Conservation (phyloP, 2,329 filamentous ascomycete species). For the Fusarium torulosum region DNA sequence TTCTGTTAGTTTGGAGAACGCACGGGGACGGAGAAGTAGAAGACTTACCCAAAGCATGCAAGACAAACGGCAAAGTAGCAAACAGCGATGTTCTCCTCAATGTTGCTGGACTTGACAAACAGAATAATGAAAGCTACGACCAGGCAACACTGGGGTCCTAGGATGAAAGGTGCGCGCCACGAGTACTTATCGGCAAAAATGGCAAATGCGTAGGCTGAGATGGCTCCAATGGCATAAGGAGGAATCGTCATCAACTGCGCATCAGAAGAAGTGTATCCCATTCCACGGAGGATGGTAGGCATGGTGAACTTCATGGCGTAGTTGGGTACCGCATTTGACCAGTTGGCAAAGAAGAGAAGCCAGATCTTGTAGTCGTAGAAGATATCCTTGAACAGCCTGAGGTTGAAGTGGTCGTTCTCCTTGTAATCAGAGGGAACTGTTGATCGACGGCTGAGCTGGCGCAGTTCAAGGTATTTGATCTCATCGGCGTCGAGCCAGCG, state of each 20-base stretch:
- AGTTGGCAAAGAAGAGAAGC: constrained; percentile 58
- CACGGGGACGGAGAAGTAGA: accelerated
- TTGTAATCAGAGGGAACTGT: constrained; percentile 12
- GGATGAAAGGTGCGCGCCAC: constrained; percentile 19
- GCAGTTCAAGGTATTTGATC: constrained; percentile 18
- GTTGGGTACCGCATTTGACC: constrained; percentile 56
- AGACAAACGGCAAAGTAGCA: constrained; percentile 26
- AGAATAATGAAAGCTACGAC: constrained; percentile 17
- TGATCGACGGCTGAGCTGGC: constrained; percentile 9
- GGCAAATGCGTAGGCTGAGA: constrained; percentile 21
- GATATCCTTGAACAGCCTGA: constrained; percentile 52
- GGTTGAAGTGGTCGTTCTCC: constrained; percentile 22
- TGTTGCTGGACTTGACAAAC: constrained; percentile 16
- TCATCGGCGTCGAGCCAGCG: constrained; percentile 25
- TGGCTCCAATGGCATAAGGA: constrained; percentile 21
- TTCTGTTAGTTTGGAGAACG: background rate
- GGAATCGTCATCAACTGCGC: constrained; percentile 48
- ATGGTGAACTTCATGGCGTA: constrained; percentile 53
- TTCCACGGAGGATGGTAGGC: constrained; percentile 56
- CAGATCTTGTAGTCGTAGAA: constrained; percentile 62
- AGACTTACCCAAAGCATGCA: constrained; percentile 25
- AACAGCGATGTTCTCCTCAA: constrained; percentile 14
- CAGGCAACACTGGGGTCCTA: constrained; percentile 23
- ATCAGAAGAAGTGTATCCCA: constrained; percentile 55
- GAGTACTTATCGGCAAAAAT: constrained; percentile 26